Conservation (phyloP, 106 monocot species). For the Triglochin maritima region DNA sequence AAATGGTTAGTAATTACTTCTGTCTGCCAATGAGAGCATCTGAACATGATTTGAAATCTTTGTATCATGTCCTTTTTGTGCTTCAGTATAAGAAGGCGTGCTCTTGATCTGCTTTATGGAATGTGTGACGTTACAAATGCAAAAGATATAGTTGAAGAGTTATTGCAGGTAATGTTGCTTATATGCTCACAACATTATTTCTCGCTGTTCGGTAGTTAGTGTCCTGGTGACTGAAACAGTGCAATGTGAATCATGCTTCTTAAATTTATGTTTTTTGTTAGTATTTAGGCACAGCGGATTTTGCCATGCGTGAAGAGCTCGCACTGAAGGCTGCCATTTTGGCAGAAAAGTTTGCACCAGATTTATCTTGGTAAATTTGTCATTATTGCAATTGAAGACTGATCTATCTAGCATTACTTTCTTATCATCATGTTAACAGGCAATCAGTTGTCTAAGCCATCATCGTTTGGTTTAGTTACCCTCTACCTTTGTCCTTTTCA, state of each 20-base stretch:
- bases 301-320: slow-evolving; percentile 98
- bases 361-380: slow-evolving; percentile 74
- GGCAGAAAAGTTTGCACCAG: slow-evolving; percentile 98
- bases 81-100: slow-evolving; percentile 91
- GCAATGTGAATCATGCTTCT: background rate
- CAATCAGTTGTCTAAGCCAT: too few species aligned
- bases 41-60: too few species aligned
- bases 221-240: too few species aligned
- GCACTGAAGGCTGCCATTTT: slow-evolving; percentile 97
- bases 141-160: slow-evolving; percentile 98
- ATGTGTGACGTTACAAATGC: slow-evolving; percentile 99
- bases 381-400: background rate
- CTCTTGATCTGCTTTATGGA: slow-evolving; percentile 98
- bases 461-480: too few species aligned
- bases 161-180: slow-evolving; percentile 54
- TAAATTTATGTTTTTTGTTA: slow-evolving; percentile 17
- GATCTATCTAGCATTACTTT: too few species aligned
- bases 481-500: too few species aligned
- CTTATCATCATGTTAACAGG: too few species aligned
- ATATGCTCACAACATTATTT: too few species aligned
- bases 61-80: background rate
- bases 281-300: slow-evolving; percentile 95
- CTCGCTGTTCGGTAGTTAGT: too few species aligned
- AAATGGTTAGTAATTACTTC: too few species aligned
- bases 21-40: too few species aligned